Evolutionary conservation across 306 rosid species (phyloP).

Genomic region (Calophaca sinica): DNA sequence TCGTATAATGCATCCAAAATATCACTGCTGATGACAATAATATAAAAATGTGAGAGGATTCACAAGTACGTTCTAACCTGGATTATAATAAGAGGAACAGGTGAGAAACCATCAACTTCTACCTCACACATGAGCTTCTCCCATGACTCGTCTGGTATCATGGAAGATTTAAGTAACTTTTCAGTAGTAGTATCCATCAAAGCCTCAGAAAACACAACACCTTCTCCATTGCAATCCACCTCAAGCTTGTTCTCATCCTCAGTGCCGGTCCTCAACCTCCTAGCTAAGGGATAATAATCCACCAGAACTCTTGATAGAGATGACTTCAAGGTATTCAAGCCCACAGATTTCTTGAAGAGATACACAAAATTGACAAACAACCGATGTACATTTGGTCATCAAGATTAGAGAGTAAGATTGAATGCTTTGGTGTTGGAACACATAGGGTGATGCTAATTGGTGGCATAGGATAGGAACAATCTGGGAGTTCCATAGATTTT

Average conservation of each 20-base stretch:
- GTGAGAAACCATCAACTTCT: slow-evolving; percentile 59
- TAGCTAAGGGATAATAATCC: slow-evolving; percentile 83
- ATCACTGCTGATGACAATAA: too few relatives aligned
- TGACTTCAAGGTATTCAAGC: slow-evolving; percentile 53
- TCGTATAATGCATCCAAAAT: too few relatives aligned
- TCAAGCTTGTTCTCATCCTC: slow-evolving; percentile 67
- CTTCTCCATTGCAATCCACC: slow-evolving; percentile 82
- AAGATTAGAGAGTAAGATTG: slow-evolving; percentile 71
- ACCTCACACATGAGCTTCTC: slow-evolving; percentile 63
- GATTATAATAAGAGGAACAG: slow-evolving; percentile 77
- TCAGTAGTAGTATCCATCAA: slow-evolving; percentile 69
- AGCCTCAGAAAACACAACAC: slow-evolving; percentile 77
- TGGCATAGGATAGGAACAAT: slow-evolving; percentile 58
- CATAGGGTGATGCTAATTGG: slow-evolving; percentile 61
- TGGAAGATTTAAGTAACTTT: slow-evolving; percentile 59
- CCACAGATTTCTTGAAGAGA: slow-evolving; percentile 62
- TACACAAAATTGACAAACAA: slow-evolving; percentile 73
- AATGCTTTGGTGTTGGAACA: slow-evolving; percentile 73
- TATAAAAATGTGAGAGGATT: too few relatives aligned
- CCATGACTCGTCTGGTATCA: slow-evolving; percentile 69
- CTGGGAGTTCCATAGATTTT: slow-evolving; percentile 69
- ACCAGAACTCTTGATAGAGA: slow-evolving; percentile 72
- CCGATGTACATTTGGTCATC: slow-evolving; percentile 78
- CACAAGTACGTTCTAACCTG: slow-evolving; percentile 70
- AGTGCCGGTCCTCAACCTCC: slow-evolving; percentile 56